Conservation (phyloP, 1,284 basidiomycete genomes). For the Malassezia slooffiae region DNA sequence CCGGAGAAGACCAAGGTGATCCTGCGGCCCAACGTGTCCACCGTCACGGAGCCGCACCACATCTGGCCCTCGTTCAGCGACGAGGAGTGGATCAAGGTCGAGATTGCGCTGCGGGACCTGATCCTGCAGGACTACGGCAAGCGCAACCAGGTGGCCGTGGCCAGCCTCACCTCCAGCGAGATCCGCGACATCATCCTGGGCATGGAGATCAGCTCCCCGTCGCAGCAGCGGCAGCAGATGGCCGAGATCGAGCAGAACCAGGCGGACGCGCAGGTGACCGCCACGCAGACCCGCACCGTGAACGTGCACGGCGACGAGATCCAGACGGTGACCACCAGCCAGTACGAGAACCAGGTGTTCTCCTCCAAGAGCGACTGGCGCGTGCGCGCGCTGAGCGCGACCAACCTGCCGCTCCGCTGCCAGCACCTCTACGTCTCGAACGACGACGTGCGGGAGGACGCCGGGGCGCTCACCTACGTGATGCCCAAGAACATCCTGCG, state of each 20-base stretch:
- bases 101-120: constrained; percentile 67
- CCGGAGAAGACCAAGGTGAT: constrained; percentile 88
- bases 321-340: constrained; percentile 89
- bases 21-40: constrained; percentile 51
- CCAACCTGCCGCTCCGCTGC: constrained; percentile 84
- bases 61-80: constrained; percentile 92
- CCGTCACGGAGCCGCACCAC: constrained; percentile 89
- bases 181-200: constrained; percentile 53
- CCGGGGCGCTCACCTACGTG: constrained; percentile 83
- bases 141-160: constrained; percentile 96
- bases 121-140: constrained; percentile 82
- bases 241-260: constrained; percentile 88
- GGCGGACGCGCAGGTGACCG: constrained; percentile 87
- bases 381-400: constrained; percentile 86
- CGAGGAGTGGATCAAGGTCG: constrained; percentile 99
- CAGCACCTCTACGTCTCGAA: constrained; percentile 99
- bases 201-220: constrained; percentile 81
- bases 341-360: constrained; percentile 94
- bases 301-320: constrained; percentile 96
- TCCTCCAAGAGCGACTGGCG: constrained; percentile 99
- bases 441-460: constrained; percentile 96
- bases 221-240: constrained; percentile 91
- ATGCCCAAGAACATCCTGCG: constrained; percentile 94
- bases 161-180: constrained; percentile 87
- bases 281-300: constrained; percentile 90